Conservation (phyloP, 352 stramenopile species). For the Pythium biforme region DNA sequence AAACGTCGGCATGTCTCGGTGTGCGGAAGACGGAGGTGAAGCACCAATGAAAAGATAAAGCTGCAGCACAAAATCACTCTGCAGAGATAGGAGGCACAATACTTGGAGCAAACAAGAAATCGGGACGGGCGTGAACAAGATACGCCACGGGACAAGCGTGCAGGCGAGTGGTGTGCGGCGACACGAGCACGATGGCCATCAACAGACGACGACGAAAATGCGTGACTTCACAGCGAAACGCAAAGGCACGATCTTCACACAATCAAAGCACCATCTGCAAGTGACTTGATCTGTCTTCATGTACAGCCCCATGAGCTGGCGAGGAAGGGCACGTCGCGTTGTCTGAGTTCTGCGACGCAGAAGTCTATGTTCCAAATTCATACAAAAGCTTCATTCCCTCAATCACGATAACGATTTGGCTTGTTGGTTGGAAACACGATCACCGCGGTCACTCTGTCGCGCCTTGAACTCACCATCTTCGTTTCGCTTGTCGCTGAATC, state of each 20-base stretch:
- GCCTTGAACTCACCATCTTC: slow-evolving; percentile 8
- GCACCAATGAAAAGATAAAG: background rate
- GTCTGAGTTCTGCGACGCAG: slow-evolving; percentile 2
- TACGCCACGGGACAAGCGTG: background rate
- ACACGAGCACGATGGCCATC: no score
- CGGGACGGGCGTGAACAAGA: background rate
- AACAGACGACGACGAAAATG: no score
- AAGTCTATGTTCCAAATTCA: slow-evolving; percentile 15
- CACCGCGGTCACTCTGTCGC: background rate
- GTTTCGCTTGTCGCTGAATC: background rate
- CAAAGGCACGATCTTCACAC: background rate
- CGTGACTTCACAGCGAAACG: background rate
- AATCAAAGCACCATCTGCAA: background rate
- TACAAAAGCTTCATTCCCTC: slow-evolving; percentile 18
- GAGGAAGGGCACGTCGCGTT: background rate
- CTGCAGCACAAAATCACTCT: background rate
- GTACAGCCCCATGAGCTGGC: background rate
- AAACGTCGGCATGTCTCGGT: background rate
- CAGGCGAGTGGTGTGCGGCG: background rate
- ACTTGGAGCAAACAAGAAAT: slow-evolving; percentile 11
- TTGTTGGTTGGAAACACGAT: background rate
- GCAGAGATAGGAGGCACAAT: background rate
- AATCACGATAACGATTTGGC: background rate
- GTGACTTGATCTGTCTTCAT: background rate
- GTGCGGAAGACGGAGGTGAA: background rate